phyloP scores from a whole-genome alignment of 2,329 filamentous ascomycete species.

The Calonectria honghensis region DNA sequence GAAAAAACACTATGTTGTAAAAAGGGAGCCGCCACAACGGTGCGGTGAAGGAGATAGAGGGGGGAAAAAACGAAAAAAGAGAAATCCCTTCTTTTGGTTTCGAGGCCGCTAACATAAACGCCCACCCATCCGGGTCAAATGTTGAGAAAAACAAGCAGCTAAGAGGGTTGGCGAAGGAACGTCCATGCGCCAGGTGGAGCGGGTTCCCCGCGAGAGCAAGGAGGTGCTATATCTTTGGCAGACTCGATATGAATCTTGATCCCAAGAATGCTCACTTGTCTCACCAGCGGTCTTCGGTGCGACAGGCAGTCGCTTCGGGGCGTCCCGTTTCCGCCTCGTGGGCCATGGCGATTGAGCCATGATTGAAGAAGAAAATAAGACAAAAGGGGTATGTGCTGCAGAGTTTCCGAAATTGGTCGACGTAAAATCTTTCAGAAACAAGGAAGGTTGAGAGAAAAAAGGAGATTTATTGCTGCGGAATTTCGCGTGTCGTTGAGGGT shows the following conservation, averaged over 20 bases:
- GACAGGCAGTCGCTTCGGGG: conserved; percentile 25
- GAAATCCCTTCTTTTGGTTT: conserved; percentile 45
- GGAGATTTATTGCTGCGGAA: conserved; percentile 43
- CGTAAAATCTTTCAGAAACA: conserved; percentile 48
- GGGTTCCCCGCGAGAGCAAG: neutral
- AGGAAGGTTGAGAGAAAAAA: conserved; percentile 47
- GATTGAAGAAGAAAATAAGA: conserved; percentile 51
- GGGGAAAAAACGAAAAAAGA: conserved; percentile 1
- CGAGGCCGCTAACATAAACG: conserved; percentile 49
- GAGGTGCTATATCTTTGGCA: neutral
- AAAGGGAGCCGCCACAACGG: conserved; percentile 35
- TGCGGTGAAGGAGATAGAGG: conserved; percentile 34
- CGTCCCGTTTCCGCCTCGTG: conserved; percentile 41
- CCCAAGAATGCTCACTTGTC: conserved; percentile 21
- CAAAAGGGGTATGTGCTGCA: conserved; percentile 62
- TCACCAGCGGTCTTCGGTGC: conserved; percentile 23
- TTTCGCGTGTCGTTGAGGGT: conserved; percentile 47
- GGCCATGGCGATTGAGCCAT: conserved; percentile 46
- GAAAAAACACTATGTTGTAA: conserved; percentile 34
- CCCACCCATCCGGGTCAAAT: conserved; percentile 43
- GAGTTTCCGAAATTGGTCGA: conserved; percentile 54
- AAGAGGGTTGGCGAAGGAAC: conserved; percentile 30
- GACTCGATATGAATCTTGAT: conserved; percentile 7
- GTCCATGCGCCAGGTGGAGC: conserved; percentile 43
- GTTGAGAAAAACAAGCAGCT: conserved; percentile 39